Base-by-base conservation (phyloP, 768 basidiomycete genomes). In the Phylloporus scabripes region DNA sequence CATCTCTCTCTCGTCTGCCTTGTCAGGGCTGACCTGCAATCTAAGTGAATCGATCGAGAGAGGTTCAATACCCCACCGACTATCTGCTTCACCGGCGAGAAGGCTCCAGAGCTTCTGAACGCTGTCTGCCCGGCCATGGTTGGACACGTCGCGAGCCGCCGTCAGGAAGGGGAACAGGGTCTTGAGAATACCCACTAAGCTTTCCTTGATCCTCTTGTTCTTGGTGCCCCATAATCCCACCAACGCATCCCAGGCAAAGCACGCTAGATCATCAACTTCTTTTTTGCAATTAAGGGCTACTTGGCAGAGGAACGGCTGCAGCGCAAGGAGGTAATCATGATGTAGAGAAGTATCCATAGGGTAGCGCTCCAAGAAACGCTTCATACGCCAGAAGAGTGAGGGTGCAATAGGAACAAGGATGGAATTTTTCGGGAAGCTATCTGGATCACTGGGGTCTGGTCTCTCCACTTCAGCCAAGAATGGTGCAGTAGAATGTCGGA, bases 201-300 rank as follows among this genome's bases (percentile, higher is more conserved):
- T 78, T 64, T 94, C 92, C 62, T 93, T 92, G 56, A 87, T 70
- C 7, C 73, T 65, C 50, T 78, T 82, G 63, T 82, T 84, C 68
- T 90, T 92, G 15, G 85, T 85, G 2, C 75, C 74, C 92, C 92
- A 96, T 21, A 95, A 67, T 2, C 68, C 69, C 3, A 92, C 72
- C 5, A 97, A 60, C 2, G 66, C 65, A 40, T 80, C 69, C 82
- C 92, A 90, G 1, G 83, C 70, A 24, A 68, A 67, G 5, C 71
- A 67, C 0, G 88, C 86, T 54, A 90, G 85, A 15, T 65, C 64
- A 7, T 76, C 73, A 32, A 90, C 78, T 2, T 77, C 74, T 7
- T 72, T 60, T 36, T 76, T 79, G 50, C 71, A 76, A 62, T 98
- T 98, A 48, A 95, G 69, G 2, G 90, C 79, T n/a, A 93, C 67